These are phyloP conservation scores for Phragmites australis DNA, from an alignment of 176 grass and related monocot species.

Conservation along the genomic window DNA sequence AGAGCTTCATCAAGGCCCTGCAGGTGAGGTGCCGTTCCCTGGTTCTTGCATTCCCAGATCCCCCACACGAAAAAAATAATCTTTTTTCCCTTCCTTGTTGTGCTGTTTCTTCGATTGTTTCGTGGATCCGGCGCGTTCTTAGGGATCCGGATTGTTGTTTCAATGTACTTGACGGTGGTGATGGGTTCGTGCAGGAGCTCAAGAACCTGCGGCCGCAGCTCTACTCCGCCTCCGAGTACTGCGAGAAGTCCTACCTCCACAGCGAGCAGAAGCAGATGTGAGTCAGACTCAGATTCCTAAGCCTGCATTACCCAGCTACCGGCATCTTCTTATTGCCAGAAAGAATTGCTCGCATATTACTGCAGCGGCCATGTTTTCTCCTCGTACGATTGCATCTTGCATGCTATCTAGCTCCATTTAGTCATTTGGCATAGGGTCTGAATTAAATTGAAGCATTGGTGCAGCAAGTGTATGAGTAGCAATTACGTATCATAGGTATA, in stretches of 20 bases:
- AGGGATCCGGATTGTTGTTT: background rate
- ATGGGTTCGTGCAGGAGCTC: constrained; percentile 62
- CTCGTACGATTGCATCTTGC: constrained; percentile 10
- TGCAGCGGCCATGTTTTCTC: background rate
- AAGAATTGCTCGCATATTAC: background rate
- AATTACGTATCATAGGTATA: constrained; percentile 10
- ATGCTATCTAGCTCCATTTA: constrained; percentile 14
- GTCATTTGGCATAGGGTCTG: background rate
- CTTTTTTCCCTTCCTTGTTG: background rate
- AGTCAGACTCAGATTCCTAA: constrained; percentile 9
- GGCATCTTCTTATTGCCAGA: background rate
- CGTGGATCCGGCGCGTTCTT: constrained; percentile 32
- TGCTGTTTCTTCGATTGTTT: background rate
- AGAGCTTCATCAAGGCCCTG: constrained; percentile 93
- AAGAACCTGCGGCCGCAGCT: constrained; percentile 97
- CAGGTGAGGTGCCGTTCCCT: constrained; percentile 46
- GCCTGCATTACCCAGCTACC: background rate
- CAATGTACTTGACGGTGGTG: constrained; percentile 4
- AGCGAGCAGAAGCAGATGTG: constrained; percentile 89
- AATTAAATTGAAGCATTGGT: constrained; percentile 16
- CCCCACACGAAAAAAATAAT: background rate
- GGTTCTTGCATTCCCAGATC: constrained; percentile 30
- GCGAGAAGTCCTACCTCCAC: constrained; percentile 93
- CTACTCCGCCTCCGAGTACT: constrained; percentile 93
- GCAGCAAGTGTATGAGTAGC: constrained; percentile 1